Evolutionary conservation across 2,329 filamentous ascomycete species (phyloP), one percentile per base, ranked within the genome.

Genomic region (Sarocladium oryzae): DNA sequence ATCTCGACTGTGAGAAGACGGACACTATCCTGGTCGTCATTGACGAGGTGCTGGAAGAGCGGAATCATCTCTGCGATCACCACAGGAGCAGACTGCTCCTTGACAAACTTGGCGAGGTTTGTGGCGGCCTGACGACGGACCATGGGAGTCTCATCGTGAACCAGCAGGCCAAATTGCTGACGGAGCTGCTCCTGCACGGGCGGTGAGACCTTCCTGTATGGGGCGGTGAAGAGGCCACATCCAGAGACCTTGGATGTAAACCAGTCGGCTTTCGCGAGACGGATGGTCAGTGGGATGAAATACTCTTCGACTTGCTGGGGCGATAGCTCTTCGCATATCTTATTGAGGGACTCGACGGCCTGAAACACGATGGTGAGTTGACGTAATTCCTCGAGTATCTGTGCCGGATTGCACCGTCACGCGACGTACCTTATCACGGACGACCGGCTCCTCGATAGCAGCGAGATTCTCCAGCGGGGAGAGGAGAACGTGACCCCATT

Each of bases 41-140:
- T 84, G 50, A 92, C 91, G 56, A 99, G 84, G 70, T 96, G 92
- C 72, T 97, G 91, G 75, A 99, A 99, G 59, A 97, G 81, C 66
- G 92, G 89, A 75, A 99, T 96, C 89, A 99, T 97, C 75, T 99
- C 93, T 52, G 96, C 89, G 63, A 99, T 89, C 61, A 97, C 89
- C 61, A 96, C 84, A 53, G 86, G 79, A 43, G 91, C 84, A 40
- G 89, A 84, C 89, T 97, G 96, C 71, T 93, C 89, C 76, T 95
- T 96, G 64, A 97, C 88, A 65, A 99, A 99, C 68, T 95, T 96
- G 63, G 92, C 88, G 61, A 99, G 79, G 72, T 97, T 93, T 70
- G 90, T 97, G 55, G 93, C 93, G 46, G 93, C 88, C 72, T 96
- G 91, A 75, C 93, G 87, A 71, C 93, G 86, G 58, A 99, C 93